Conservation (phyloP, 164 flowering plant genomes). For the Warburgia ugandensis region DNA sequence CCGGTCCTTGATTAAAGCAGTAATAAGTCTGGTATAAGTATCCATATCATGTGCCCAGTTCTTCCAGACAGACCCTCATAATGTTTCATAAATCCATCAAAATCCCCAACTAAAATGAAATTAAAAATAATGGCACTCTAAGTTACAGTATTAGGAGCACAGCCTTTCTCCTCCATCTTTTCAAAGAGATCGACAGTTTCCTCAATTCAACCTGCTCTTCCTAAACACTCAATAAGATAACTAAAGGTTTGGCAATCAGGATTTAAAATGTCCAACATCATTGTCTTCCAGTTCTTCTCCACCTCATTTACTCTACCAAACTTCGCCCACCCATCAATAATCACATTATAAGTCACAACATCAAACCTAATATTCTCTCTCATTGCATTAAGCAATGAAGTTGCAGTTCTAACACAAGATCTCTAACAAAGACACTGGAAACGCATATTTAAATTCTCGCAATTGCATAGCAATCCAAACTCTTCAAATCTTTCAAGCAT, state of each 20-base stretch:
- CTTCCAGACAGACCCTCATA: slow-evolving; percentile 40
- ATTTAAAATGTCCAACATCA: slow-evolving; percentile 49
- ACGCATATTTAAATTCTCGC: slow-evolving; percentile 52
- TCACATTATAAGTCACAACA: slow-evolving; percentile 37
- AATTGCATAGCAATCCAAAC: slow-evolving; percentile 37
- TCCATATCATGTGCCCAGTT: slow-evolving; percentile 45
- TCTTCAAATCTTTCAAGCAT: slow-evolving; percentile 44
- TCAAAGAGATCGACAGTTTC: slow-evolving; percentile 55
- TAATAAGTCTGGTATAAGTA: slow-evolving; percentile 51
- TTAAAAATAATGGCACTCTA: slow-evolving; percentile 73
- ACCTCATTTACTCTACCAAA: slow-evolving; percentile 48
- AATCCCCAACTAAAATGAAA: slow-evolving; percentile 38
- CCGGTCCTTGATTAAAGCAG: slow-evolving; percentile 42
- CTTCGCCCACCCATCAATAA: slow-evolving; percentile 76
- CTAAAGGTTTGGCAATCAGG: slow-evolving; percentile 53
- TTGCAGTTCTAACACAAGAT: slow-evolving; percentile 54
- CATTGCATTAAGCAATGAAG: slow-evolving; percentile 37
- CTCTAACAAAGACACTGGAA: slow-evolving; percentile 51
- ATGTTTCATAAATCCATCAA: slow-evolving; percentile 47
- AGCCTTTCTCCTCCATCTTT: slow-evolving; percentile 43
- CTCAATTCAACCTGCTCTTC: slow-evolving; percentile 62
- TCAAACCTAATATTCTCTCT: slow-evolving; percentile 44
- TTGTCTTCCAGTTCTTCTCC: slow-evolving; percentile 43
- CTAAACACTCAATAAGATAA: slow-evolving; percentile 59
- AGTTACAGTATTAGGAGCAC: slow-evolving; percentile 29